These are phyloP conservation scores for Nepenthes gracilis DNA, from an alignment of 148 eudicot genomes.

Conservation along the genomic window DNA sequence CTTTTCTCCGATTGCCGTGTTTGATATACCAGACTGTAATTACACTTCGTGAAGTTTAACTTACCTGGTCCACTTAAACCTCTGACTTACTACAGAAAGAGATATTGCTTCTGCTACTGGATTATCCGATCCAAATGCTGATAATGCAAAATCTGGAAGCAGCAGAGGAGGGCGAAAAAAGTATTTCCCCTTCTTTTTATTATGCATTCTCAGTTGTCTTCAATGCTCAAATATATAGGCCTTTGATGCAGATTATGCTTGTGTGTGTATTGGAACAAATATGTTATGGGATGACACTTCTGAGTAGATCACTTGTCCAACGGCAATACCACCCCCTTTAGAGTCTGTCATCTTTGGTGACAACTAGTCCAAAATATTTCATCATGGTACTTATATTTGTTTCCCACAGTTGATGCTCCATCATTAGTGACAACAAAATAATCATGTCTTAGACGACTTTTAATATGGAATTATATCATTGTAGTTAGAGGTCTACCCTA, in stretches of 20 bases:
- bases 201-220: background rate
- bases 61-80: background rate
- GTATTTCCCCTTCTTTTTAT: slow-evolving; percentile 24
- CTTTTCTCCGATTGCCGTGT: slow-evolving; percentile 1
- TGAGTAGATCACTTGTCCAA: background rate
- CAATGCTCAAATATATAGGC: background rate
- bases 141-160: slow-evolving; percentile 52
- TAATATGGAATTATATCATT: no score
- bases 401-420: background rate
- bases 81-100: slow-evolving; percentile 38
- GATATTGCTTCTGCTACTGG: slow-evolving; percentile 46
- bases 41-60: no score
- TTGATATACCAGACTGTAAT: no score
- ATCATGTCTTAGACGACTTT: background rate
- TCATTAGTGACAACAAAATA: background rate
- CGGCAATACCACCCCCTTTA: no score
- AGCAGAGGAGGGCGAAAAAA: slow-evolving; percentile 87
- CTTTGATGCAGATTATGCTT: no score
- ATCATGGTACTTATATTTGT: background rate
- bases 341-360: no score
- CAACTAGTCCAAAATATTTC: no score
- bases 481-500: background rate
- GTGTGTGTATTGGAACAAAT: no score
- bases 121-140: slow-evolving; percentile 35
- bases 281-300: no score